A percentile compares a stretch with the other conserved stretches of the same genome.
Conservation (phyloP, 1,284 basidiomycete species). For the Apiotrichum akiyoshidainum region DNA sequence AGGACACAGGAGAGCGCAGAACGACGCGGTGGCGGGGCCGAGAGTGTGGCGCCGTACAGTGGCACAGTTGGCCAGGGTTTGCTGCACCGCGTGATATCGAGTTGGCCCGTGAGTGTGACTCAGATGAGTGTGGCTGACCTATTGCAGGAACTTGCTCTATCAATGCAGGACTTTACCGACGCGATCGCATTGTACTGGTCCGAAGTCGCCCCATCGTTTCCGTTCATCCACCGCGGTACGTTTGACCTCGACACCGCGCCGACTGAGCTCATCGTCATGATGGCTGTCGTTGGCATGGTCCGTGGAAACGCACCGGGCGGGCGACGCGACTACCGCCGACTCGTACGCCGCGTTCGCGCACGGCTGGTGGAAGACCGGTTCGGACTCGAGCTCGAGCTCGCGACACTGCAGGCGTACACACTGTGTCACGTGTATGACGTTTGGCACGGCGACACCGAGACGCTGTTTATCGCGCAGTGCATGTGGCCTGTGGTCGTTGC, state of each 20-base stretch:
- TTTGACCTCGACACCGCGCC: slow-evolving; percentile 35
- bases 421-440: slow-evolving; percentile 44
- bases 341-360: slow-evolving; percentile 30
- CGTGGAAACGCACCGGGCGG: not conserved
- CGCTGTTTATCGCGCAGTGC: slow-evolving; percentile 40
- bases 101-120: slow-evolving; percentile 26
- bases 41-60: not conserved
- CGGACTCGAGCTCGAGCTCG: slow-evolving; percentile 37
- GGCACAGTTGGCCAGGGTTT: slow-evolving; percentile 12
- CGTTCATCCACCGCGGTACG: slow-evolving; percentile 43
- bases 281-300: slow-evolving; percentile 35
- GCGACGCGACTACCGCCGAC: slow-evolving; percentile 12
- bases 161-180: slow-evolving; percentile 25
- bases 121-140: not conserved
- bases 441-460: slow-evolving; percentile 37
- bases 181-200: slow-evolving; percentile 33
- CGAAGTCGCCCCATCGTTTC: slow-evolving; percentile 35
- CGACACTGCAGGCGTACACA: slow-evolving; percentile 37
- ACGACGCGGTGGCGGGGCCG: slow-evolving; percentile 2
- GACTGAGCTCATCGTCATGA: slow-evolving; percentile 35
- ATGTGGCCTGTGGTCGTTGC: slow-evolving; percentile 45
- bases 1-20: slow-evolving; percentile 22
- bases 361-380: slow-evolving; percentile 32
- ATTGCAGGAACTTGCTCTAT: slow-evolving; percentile 24
- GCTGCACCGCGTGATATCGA: slow-evolving; percentile 15